phyloP scores from a whole-genome alignment of 352 stramenopile genomes.

The Elongisporangium senticosum region DNA sequence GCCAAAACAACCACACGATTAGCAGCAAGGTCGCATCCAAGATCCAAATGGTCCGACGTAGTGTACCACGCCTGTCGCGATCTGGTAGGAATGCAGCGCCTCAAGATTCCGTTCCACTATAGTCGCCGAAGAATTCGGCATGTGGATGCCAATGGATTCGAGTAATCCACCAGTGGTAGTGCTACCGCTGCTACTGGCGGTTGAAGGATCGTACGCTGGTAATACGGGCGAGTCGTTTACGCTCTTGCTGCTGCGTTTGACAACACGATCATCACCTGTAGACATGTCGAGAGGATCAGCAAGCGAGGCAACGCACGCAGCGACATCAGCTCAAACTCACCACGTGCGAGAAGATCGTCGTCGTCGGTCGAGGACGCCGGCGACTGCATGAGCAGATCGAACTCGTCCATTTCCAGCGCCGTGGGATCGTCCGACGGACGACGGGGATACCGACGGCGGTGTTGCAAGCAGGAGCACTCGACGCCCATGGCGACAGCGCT shows the following conservation, averaged over 20 bases:
- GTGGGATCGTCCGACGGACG: conserved; percentile 48
- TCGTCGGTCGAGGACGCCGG: conserved; percentile 11
- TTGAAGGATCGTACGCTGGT: background rate
- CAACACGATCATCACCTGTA: background rate
- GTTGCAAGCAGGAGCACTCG: conserved; percentile 70
- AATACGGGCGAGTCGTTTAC: background rate
- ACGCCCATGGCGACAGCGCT: conserved; percentile 43
- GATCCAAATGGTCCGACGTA: background rate
- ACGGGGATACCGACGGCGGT: conserved; percentile 50
- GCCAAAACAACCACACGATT: conserved; percentile 2
- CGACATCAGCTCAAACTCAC: background rate
- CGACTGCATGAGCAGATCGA: conserved; percentile 3
- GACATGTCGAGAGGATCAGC: background rate
- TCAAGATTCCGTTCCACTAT: conserved; percentile 29
- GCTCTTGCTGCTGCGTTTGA: conserved; percentile 13
- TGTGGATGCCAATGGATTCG: conserved; percentile 1
- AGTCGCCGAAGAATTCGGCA: background rate
- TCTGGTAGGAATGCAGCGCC: conserved; percentile 64
- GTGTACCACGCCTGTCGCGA: conserved; percentile 47
- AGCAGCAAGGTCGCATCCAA: conserved; percentile 1
- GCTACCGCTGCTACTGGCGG: background rate
- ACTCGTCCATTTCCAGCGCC: conserved; percentile 24
- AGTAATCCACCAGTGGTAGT: conserved; percentile 8
- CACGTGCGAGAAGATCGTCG: conserved; percentile 4
- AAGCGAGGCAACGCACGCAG: background rate